Evolutionary conservation across 2,329 filamentous ascomycete genomes (phyloP).

Genomic region (Paracoccidioides brasiliensis): DNA sequence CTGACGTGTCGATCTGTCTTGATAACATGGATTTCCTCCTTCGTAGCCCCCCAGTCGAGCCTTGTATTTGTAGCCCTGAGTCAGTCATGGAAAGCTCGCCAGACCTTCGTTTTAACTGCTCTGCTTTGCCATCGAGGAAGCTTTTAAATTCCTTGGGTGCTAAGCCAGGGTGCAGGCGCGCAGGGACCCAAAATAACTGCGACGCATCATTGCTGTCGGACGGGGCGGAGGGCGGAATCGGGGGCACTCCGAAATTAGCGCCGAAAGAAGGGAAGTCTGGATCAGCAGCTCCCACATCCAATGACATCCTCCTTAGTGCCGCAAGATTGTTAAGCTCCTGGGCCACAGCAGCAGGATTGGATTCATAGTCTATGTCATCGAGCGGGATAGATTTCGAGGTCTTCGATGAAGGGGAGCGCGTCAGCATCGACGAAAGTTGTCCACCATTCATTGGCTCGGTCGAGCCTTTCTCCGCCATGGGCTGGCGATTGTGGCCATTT

Average conservation of each 20-base stretch:
- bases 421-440: slow-evolving; percentile 42
- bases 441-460: slow-evolving; percentile 30
- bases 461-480: slow-evolving; percentile 18
- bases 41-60: slow-evolving; percentile 48
- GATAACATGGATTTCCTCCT: slow-evolving; percentile 96
- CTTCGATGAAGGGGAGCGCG: slow-evolving; percentile 38
- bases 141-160: slow-evolving; percentile 94
- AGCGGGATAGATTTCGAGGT: slow-evolving; percentile 55
- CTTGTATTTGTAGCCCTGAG: slow-evolving; percentile 43
- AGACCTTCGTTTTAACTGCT: slow-evolving; percentile 75
- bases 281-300: slow-evolving; percentile 65
- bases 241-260: slow-evolving; percentile 28
- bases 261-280: slow-evolving; percentile 37
- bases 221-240: slow-evolving; percentile 30
- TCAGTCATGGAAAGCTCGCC: slow-evolving; percentile 54
- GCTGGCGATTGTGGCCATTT: slow-evolving; percentile 22
- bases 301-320: slow-evolving; percentile 80
- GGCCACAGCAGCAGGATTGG: slow-evolving; percentile 74
- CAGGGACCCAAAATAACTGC: slow-evolving; percentile 88
- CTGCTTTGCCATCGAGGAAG: slow-evolving; percentile 85
- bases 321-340: slow-evolving; percentile 88
- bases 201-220: slow-evolving; percentile 74
- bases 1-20: slow-evolving; percentile 67
- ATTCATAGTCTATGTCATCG: slow-evolving; percentile 79
- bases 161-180: slow-evolving; percentile 82